Evolutionary conservation across 2,329 filamentous ascomycete genomes (phyloP).

Genomic region (Ceratocystis alfenasii): DNA sequence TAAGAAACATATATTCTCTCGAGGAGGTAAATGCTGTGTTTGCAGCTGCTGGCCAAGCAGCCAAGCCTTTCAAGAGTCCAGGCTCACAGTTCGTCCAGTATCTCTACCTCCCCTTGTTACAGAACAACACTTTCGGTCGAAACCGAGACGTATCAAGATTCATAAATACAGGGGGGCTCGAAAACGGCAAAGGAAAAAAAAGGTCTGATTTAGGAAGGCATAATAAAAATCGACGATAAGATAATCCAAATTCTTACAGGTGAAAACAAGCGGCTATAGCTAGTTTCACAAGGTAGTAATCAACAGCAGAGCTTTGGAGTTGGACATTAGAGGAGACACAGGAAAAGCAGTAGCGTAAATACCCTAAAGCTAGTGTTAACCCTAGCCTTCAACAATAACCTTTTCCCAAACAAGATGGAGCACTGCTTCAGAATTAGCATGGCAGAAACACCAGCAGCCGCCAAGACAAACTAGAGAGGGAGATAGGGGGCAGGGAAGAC

Average conservation of each 20-base stretch:
- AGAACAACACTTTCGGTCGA: slow-evolving; percentile 5
- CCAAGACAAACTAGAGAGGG: slow-evolving; percentile 1
- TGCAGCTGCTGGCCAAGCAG: not conserved
- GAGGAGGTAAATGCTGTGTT: not conserved
- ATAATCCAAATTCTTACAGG: not conserved
- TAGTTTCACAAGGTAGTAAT: not conserved
- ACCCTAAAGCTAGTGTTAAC: not conserved
- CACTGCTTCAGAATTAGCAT: not conserved
- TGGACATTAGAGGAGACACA: not conserved
- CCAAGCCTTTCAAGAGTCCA: not conserved
- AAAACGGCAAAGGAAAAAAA: not conserved
- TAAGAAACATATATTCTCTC: no score
- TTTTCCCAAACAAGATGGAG: not conserved
- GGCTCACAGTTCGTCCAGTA: slow-evolving; percentile 3
- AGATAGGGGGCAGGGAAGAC: not conserved
- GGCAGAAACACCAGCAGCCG: not conserved
- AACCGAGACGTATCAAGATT: slow-evolving; percentile 3
- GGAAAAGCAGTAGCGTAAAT: not conserved
- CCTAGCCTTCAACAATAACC: not conserved
- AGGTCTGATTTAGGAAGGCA: not conserved
- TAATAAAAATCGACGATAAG: not conserved
- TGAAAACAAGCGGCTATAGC: not conserved
- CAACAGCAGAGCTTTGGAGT: not conserved
- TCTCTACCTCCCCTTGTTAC: slow-evolving; percentile 5
- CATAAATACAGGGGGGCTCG: not conserved